Conservation (phyloP, 768 basidiomycete genomes). For the Calocybe cyanea region DNA sequence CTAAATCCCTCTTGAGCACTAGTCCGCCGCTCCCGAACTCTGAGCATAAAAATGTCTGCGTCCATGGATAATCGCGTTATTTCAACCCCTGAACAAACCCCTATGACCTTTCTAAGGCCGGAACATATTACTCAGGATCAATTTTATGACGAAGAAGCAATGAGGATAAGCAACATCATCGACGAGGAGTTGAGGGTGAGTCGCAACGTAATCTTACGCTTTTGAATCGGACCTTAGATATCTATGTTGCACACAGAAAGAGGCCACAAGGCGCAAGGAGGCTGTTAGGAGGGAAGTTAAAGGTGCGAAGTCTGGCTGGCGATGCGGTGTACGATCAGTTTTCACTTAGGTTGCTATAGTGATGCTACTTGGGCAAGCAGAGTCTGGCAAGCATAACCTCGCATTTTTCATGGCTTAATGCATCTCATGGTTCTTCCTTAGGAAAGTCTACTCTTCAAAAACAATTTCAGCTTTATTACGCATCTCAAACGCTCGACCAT, state of each 20-base stretch:
- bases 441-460: constrained; percentile 85
- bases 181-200: constrained; percentile 55
- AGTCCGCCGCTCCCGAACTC: not conserved
- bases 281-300: constrained; percentile 40
- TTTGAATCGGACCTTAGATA: not conserved
- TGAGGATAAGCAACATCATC: constrained; percentile 45
- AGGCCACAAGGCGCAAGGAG: constrained; percentile 43
- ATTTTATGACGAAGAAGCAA: constrained; percentile 39
- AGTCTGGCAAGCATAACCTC: constrained; percentile 39
- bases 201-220: not conserved
- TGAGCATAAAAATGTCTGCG: constrained; percentile 8
- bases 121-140: constrained; percentile 9
- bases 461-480: constrained; percentile 80
- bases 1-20: no score
- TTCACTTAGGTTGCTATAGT: constrained; percentile 32
- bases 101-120: constrained; percentile 11
- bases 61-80: constrained; percentile 1
- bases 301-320: constrained; percentile 31
- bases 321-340: not conserved
- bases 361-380: constrained; percentile 76
- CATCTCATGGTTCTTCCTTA: constrained; percentile 3
- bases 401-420: not conserved
- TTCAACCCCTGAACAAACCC: constrained; percentile 8
- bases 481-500: constrained; percentile 62
- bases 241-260: constrained; percentile 36